Base-by-base conservation (phyloP, 2,329 filamentous ascomycete genomes). In the Macroventuria anomochaeta region DNA sequence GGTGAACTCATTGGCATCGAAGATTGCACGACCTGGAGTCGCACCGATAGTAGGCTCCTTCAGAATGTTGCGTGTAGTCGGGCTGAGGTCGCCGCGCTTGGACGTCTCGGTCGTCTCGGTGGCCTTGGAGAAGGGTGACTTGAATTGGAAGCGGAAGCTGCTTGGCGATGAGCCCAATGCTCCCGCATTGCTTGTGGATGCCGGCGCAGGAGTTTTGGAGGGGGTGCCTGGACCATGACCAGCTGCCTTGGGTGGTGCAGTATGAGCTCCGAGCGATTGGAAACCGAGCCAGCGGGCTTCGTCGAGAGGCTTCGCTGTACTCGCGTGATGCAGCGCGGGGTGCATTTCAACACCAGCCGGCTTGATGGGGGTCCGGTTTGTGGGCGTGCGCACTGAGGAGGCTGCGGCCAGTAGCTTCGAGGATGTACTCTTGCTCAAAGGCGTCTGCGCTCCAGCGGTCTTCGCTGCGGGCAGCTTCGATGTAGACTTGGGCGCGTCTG, bases 281-380 rank as follows among this genome's bases (percentile, higher is more conserved):
- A 97, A 96, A 13, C 93, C 93, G 18, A 96, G 82, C 67, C 89
- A 85, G 36, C 95, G 80, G 5, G 89, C 91, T 10, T 92, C 91
- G 21, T 95, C 92, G 2, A 88, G 85, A 37, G 90, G 80, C 47
- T 89, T 90, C 57, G 86, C 88, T 18, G 89, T 93, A 60, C 82
- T 88, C 47, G 85, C 82, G 52, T 95, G 91, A 51, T 86, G 85
- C 70, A 89, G 90, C 78, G 89, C 90, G 7, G 93, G 93, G 71
- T 97, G 93, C 93, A 97, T 97, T 73, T 96, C 92, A 55, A 87
- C 85, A 59, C 83, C 82, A 40, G 88, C 80, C 20, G 91, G 89
- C 77, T 89, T 88, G 62, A 88, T 78, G 5, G 86, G 82, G 3
- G 86, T 85, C 12, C 82, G 83, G 32, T 85, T 84, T 33, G 80